Conservation (phyloP, 352 stramenopile species). For the Globisporangium paddicum region DNA sequence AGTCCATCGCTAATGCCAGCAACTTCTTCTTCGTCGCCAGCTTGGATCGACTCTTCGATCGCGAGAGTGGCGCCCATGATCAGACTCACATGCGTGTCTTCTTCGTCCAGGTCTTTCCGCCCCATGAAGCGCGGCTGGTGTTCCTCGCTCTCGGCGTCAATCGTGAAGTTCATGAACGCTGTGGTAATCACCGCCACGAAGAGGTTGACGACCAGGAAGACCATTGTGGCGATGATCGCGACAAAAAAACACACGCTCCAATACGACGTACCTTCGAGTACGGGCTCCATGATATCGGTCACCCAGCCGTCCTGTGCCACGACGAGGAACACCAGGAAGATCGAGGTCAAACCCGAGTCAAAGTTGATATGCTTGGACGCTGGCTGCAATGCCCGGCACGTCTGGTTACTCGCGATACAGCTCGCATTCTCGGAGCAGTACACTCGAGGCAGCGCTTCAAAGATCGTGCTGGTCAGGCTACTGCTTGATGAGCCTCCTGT, state of each 20-base stretch:
- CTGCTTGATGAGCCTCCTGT: not conserved
- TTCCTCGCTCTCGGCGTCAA: slow-evolving; percentile 38
- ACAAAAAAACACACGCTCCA: slow-evolving; percentile 65
- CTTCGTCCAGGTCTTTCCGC: slow-evolving; percentile 49
- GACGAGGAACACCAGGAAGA: slow-evolving; percentile 79
- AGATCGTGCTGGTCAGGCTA: slow-evolving; percentile 3
- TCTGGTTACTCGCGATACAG: slow-evolving; percentile 29
- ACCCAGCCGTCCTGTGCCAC: slow-evolving; percentile 78
- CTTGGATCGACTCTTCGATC: slow-evolving; percentile 47
- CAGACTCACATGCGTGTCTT: slow-evolving; percentile 74
- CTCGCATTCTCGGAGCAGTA: slow-evolving; percentile 45
- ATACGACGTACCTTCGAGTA: slow-evolving; percentile 53
- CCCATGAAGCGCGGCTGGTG: slow-evolving; percentile 38
- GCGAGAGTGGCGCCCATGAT: slow-evolving; percentile 80
- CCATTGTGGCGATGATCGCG: slow-evolving; percentile 65
- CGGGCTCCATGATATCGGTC: slow-evolving; percentile 72
- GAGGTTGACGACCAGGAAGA: slow-evolving; percentile 80
- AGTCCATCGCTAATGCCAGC: not conserved
- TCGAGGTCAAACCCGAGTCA: slow-evolving; percentile 53
- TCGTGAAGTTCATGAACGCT: slow-evolving; percentile 78
- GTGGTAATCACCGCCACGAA: slow-evolving; percentile 84
- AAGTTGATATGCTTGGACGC: slow-evolving; percentile 64
- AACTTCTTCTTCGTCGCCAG: not conserved
- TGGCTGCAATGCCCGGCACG: slow-evolving; percentile 26
- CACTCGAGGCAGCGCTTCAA: slow-evolving; percentile 36